Percentiles rank a stretch among this genome's conserved stretches.
Evolutionary conservation across 2,329 filamentous ascomycete species (phyloP).

Genomic region (Ophiostoma piceae): DNA sequence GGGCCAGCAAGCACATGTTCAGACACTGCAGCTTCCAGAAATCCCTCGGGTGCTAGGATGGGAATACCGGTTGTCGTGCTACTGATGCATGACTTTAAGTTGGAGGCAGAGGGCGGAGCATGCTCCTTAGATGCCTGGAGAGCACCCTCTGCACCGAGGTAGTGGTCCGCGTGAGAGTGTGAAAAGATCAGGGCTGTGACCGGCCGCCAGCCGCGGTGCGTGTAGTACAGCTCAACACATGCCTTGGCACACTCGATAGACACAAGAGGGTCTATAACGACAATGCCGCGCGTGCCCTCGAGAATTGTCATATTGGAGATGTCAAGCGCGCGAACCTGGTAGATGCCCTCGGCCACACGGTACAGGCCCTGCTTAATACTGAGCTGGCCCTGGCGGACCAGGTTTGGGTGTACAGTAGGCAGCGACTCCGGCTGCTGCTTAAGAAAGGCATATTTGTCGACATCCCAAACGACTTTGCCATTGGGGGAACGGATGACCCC

Average conservation of each 20-base stretch:
- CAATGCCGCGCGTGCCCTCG: constrained; percentile 14
- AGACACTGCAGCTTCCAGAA: constrained; percentile 14
- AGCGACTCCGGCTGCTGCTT: neutral
- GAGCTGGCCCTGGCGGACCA: constrained; percentile 19
- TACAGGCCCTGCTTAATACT: constrained; percentile 19
- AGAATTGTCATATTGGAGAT: constrained; percentile 21
- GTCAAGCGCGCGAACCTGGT: constrained; percentile 21
- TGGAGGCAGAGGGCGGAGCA: neutral
- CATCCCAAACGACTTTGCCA: neutral
- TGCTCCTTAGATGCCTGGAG: neutral
- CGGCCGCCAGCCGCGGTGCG: constrained; percentile 17
- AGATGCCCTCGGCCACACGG: constrained; percentile 14
- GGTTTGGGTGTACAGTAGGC: constrained; percentile 17
- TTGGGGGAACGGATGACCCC: neutral
- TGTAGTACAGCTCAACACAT: constrained; percentile 14
- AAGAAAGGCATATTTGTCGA: neutral
- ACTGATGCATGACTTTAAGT: neutral
- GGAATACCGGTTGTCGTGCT: neutral
- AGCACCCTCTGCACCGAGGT: constrained; percentile 12
- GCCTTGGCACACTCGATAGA: constrained; percentile 14
- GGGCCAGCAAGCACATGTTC: constrained; percentile 18
- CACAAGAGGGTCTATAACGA: constrained; percentile 14
- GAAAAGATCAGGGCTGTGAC: constrained; percentile 18
- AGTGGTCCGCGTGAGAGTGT: constrained; percentile 21
- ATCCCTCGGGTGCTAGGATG: neutral